These are phyloP conservation scores for Rhizoclosmatium globosum DNA, from an alignment of 192 early-diverging fungal species.

Conservation along the genomic window DNA sequence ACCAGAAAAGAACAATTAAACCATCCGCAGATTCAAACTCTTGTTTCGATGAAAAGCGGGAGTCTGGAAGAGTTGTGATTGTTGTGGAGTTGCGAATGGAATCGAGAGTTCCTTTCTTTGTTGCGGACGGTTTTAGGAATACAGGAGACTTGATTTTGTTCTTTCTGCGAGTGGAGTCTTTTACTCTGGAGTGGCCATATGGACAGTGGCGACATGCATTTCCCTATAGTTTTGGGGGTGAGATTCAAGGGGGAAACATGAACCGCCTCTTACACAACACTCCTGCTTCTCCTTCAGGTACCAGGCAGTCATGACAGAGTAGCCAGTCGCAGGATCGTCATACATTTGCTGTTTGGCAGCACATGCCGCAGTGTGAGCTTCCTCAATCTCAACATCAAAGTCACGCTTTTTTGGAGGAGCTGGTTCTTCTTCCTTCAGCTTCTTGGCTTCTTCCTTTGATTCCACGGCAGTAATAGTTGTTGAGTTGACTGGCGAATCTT, in stretches of 20 bases:
- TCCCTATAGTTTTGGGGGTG: background rate
- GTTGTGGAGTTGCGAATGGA: background rate
- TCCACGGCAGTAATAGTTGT: too few relatives aligned
- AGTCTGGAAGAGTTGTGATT: background rate
- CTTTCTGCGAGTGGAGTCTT: background rate
- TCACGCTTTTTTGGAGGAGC: too few relatives aligned
- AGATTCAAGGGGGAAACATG: too few relatives aligned
- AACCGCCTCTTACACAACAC: background rate
- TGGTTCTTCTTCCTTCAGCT: too few relatives aligned
- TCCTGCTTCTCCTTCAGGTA: slow-evolving; percentile 9
- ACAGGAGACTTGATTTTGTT: background rate
- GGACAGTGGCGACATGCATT: slow-evolving; percentile 31
- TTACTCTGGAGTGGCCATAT: slow-evolving; percentile 23
- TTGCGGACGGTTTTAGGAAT: background rate
- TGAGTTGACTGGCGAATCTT: too few relatives aligned
- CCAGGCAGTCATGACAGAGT: slow-evolving; percentile 25
- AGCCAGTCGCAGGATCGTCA: slow-evolving; percentile 24
- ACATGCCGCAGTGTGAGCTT: slow-evolving; percentile 19
- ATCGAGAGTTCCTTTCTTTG: slow-evolving; percentile 3
- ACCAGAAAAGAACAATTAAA: slow-evolving; percentile 21
- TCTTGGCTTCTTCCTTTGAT: too few relatives aligned
- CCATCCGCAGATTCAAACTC: background rate
- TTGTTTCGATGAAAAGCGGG: background rate
- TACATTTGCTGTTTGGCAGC: background rate
- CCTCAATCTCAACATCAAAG: slow-evolving; percentile 14